Base-by-base conservation (phyloP, 768 basidiomycete species). In the Leccinum uliginosum region DNA sequence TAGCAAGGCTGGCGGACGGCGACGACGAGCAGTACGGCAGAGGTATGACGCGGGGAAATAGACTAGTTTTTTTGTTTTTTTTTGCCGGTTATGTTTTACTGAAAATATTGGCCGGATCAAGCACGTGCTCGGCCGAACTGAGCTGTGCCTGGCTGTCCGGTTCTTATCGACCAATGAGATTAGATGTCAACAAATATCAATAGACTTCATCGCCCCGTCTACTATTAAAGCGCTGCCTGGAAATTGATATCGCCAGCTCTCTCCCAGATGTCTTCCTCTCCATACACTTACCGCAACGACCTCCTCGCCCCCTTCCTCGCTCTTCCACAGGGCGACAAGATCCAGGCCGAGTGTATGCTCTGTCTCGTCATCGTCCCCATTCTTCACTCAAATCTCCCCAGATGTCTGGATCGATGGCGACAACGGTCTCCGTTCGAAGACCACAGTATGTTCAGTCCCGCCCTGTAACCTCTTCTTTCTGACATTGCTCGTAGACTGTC, bases 401-500 rank as follows among this genome's bases (percentile, higher is more conserved):
- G 94, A 98, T 74, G 89, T 98, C 76, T 98, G 96, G 96, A 87
- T 98, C 72, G 96, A 98, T 71, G 95, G 95, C 60, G 89, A 98
- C 71, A 81, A 83, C 62, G 96, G 91, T 62, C 84, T 97, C 62
- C 92, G 97, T 73, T 96, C 87, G 67, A 99, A 99, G 83, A 98
- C 95, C 63, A 97, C 89, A 30, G 92, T 92, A 60, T 47, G 86
- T 76, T 43, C 58, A 29, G 51, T 21, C 23, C 47, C 17, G 17
- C 47, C 15, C 50, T 14, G 12, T 47, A 8, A 6, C 52, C 32
- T 15, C 23, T 48, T 40, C 38, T 23, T 27, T 35, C 55, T 51
- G 47, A 55, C 26, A 35, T 57, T 38, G 23, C 12, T 55, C 58
- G 1, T 68, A 94, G 95, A 98, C 96, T 61, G 84, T 95, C 70